Percentiles rank a stretch among this genome's conserved stretches.
These are phyloP conservation scores for Pseudozyma sp. DNA, from an alignment of 1,284 basidiomycete species.

Conservation along the genomic window DNA sequence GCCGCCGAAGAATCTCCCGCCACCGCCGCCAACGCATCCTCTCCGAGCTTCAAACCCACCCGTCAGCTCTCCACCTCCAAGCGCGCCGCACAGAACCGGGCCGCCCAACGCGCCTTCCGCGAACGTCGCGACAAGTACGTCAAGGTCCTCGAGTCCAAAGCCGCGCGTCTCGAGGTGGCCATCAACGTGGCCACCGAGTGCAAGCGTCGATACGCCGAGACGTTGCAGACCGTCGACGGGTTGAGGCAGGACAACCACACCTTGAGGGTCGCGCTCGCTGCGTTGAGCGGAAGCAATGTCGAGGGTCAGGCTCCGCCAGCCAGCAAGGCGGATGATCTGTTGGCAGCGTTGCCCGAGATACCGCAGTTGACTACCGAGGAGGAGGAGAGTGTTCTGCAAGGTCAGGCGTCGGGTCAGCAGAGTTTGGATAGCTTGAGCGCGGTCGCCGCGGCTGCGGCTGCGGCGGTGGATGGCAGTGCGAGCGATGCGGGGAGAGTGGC, in stretches of 20 bases:
- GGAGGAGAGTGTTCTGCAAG: slow-evolving; percentile 21
- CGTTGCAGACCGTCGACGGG: slow-evolving; percentile 57
- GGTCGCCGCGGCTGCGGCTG: slow-evolving; percentile 57
- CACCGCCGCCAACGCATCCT: neutral
- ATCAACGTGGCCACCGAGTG: slow-evolving; percentile 55
- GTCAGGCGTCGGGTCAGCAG: slow-evolving; percentile 20
- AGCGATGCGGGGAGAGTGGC: neutral
- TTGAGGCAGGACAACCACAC: slow-evolving; percentile 60
- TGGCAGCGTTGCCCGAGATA: slow-evolving; percentile 22
- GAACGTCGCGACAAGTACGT: slow-evolving; percentile 62
- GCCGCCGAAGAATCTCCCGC: neutral
- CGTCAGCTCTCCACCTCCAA: slow-evolving; percentile 58
- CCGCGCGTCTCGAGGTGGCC: slow-evolving; percentile 49
- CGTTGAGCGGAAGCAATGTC: slow-evolving; percentile 51
- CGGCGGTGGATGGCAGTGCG: slow-evolving; percentile 12
- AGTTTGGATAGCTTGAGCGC: slow-evolving; percentile 57
- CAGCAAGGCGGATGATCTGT: slow-evolving; percentile 41
- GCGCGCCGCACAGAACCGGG: slow-evolving; percentile 63
- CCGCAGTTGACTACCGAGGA: slow-evolving; percentile 36
- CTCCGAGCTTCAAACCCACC: slow-evolving; percentile 23
- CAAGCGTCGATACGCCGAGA: slow-evolving; percentile 49
- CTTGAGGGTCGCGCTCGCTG: slow-evolving; percentile 55
- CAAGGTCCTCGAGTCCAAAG: slow-evolving; percentile 58
- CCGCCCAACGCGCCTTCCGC: slow-evolving; percentile 63
- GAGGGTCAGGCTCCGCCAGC: slow-evolving; percentile 31